A percentile compares a stretch with the other conserved stretches of the same genome.
These are phyloP conservation scores for Rhytidiadelphus loreus DNA, from an alignment of 225 moss, liverwort and hornwort genomes.

Conservation along the genomic window DNA sequence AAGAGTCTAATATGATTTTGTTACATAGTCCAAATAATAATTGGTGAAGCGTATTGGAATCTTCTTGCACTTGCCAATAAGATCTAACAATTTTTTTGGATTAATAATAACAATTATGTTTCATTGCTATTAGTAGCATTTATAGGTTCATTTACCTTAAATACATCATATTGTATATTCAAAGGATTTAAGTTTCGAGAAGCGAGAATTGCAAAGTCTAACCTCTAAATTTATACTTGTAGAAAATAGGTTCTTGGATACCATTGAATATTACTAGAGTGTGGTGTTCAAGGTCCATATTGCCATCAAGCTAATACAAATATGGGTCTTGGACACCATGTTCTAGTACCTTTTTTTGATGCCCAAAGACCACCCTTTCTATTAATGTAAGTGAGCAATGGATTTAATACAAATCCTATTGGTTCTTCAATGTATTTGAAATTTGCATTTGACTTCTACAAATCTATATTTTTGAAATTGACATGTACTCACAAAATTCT, in stretches of 20 bases:
- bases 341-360: not conserved
- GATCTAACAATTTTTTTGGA: not conserved
- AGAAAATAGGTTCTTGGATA: not conserved
- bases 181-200: not conserved
- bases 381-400: not conserved
- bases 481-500: not conserved
- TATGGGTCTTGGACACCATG: too few species aligned
- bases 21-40: too few species aligned
- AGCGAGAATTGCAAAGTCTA: not conserved
- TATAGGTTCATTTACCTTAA: not conserved
- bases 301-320: not conserved
- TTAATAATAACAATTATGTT: not conserved
- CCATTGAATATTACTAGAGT: not conserved
- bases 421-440: not conserved
- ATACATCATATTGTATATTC: not conserved
- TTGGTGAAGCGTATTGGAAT: accelerated
- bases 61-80: not conserved
- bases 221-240: not conserved
- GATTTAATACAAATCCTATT: not conserved
- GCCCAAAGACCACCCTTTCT: accelerated
- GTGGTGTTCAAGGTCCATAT: not conserved
- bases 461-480: accelerated
- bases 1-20: too few species aligned
- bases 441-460: not conserved
- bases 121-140: not conserved